Evolutionary conservation across 306 rosid species (phyloP), one percentile per base, ranked within the genome.

Genomic region (Lagenaria siceraria): DNA sequence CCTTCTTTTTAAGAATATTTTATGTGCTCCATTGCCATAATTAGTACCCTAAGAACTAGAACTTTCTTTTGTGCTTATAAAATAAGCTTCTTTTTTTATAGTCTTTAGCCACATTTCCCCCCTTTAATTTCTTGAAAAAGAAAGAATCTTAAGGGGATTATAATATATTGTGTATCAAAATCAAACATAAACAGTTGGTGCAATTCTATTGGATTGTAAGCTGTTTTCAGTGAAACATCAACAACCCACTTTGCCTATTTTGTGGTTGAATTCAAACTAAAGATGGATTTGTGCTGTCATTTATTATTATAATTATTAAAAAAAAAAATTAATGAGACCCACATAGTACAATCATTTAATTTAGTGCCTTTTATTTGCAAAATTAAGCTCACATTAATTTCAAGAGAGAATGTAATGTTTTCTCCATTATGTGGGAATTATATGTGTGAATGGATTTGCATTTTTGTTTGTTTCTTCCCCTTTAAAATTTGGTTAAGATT

Each of bases 161-260:
- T 38, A 35, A 38, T 38, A 38, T 38, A 38, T 38, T 7, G 14
- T 21, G 61, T 21, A 10, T 17, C 52, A 46, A 46, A 13, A 46
- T 13, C 52, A 10, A 55, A 55, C 1, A 10, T 81, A 78, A n/a
- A 78, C 86, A 87, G 64, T 31, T 84, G 93, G 77, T 17, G 60
- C 13, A 65, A 11, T 17, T 43, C 58, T 35, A 84, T 87, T 85
- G 82, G 84, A 60, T 29, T 43, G 73, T 74, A 53, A 83, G 80
- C 84, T 56, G n/a, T 77, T 87, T 87, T 82, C 78, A 48, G 75
- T 71, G 85, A 80, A 80, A 83, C 88, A 80, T 70, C 87, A 81
- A 81, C 90, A 74, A 80, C 80, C 89, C 88, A 80, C 79, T 75
- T 21, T 42, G 59, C 58, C 22, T 6, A 11, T 33, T 65, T 27